Evolutionary conservation across 805 yeast species (phyloP), one percentile per base, ranked within the genome.

Genomic region (Lachancea mirantina): DNA sequence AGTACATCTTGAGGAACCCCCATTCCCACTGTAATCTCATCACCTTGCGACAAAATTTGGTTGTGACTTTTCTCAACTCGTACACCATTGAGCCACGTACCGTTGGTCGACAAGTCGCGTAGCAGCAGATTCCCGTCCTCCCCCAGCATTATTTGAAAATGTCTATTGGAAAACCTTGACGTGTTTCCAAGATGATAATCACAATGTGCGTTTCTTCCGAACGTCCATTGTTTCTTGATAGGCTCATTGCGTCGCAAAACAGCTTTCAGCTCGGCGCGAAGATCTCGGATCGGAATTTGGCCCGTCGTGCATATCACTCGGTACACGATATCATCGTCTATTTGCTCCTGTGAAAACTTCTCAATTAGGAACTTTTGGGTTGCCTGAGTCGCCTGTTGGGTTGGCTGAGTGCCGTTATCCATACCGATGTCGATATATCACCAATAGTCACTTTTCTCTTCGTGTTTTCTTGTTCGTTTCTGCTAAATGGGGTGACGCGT

Each of bases 11-110:
- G 64, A 2, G 80, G 69, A 1, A 88, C 81, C 4, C 97, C 97
- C 11, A 77, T 65, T 0, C 97, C 98, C 0, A 92, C 83, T 1
- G 88, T 72, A 23, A 92, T 80, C 51, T 85, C 95, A 58, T 92
- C 99, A 4, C 97, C 97, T 52, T 85, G 95, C 26, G 78, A 76
- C 23, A 92, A 58, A 35, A 89, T 74, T 54, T 84, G 84, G 48
- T 84, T 84, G 30, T 80, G 74, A 14, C 82, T 82, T 50, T 79
- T 82, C 15, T 78, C 84, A 13, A 89, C 57, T 32, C 84, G 67
- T 23, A 68, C 68, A 19, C 78, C 78, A 61, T 89, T 92, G 29
- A 89, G 61, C 66, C 75, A 81, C 0, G 98, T 92, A 6, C 98
- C 98, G 61, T 92, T 92, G 2, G 97, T 89, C 1, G 95, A 82